Conservation (phyloP, 306 rosid species). For the Elaeagnus macrophylla region DNA sequence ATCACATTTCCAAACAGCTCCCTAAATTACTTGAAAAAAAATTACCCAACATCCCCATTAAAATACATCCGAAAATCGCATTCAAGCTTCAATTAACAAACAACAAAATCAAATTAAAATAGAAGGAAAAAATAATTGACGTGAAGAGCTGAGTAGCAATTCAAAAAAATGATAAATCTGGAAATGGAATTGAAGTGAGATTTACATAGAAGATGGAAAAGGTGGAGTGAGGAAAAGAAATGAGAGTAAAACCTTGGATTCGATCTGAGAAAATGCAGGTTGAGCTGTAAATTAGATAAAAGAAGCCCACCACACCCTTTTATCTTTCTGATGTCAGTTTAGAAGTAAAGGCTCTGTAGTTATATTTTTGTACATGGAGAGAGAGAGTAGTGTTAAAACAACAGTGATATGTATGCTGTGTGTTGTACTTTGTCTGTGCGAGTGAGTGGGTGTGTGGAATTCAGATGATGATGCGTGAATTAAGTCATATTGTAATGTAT, state of each 20-base stretch:
- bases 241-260: constrained; percentile 22
- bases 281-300: constrained; percentile 24
- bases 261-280: constrained; percentile 52
- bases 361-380: too few species aligned
- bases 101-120: constrained; percentile 13
- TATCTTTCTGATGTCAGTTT: neutral
- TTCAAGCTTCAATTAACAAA: constrained; percentile 1
- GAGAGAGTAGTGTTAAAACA: too few species aligned
- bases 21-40: neutral
- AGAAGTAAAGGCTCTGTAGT: too few species aligned
- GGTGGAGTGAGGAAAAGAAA: constrained; percentile 8
- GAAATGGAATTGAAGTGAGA: constrained; percentile 4
- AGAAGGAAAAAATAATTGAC: neutral
- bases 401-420: too few species aligned
- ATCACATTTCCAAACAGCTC: neutral
- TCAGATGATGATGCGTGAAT: too few species aligned
- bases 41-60: neutral
- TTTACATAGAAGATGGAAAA: constrained; percentile 14
- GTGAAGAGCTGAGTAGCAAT: neutral
- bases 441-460: neutral
- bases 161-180: neutral
- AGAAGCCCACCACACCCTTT: constrained; percentile 3
- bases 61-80: constrained; percentile 21
- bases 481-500: too few species aligned
- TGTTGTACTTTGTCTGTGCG: too few species aligned